These are phyloP conservation scores for Ganoderma meredithae DNA, from an alignment of 1,284 basidiomycete genomes.

Conservation along the genomic window DNA sequence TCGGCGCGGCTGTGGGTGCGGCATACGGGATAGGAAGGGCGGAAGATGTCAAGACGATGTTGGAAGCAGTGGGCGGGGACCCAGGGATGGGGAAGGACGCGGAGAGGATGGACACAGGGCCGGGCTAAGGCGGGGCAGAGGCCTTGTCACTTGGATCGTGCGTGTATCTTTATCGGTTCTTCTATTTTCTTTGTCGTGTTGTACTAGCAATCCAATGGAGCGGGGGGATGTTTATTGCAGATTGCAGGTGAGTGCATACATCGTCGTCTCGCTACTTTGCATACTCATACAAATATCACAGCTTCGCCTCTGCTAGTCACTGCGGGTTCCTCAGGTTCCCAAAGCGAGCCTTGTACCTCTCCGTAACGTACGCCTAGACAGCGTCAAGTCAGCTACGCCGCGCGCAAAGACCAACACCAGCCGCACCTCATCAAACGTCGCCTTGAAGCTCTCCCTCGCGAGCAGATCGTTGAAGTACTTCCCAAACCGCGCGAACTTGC, in stretches of 20 bases:
- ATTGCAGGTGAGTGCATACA: background rate
- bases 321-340: conserved; percentile 13
- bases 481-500: conserved; percentile 40
- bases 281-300: conserved; percentile 4
- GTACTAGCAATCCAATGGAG: background rate
- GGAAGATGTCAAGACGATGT: conserved; percentile 39
- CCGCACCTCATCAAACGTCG: conserved; percentile 43
- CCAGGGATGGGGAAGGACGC: conserved; percentile 4
- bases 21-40: conserved; percentile 36
- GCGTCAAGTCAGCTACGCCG: background rate
- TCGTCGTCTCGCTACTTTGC: background rate
- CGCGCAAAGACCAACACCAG: background rate
- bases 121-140: background rate
- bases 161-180: background rate
- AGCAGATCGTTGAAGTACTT: conserved; percentile 41
- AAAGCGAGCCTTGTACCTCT: conserved; percentile 22
- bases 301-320: conserved; percentile 7
- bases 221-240: background rate
- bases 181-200: background rate
- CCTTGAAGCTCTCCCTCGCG: conserved; percentile 40
- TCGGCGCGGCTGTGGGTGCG: conserved; percentile 35
- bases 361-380: conserved; percentile 20
- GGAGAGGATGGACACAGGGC: conserved; percentile 26
- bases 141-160: background rate
- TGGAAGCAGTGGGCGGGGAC: conserved; percentile 26